Percentiles rank a stretch among this genome's conserved stretches.
phyloP scores from a whole-genome alignment of 768 basidiomycete genomes.

The Sutorius australiensis region DNA sequence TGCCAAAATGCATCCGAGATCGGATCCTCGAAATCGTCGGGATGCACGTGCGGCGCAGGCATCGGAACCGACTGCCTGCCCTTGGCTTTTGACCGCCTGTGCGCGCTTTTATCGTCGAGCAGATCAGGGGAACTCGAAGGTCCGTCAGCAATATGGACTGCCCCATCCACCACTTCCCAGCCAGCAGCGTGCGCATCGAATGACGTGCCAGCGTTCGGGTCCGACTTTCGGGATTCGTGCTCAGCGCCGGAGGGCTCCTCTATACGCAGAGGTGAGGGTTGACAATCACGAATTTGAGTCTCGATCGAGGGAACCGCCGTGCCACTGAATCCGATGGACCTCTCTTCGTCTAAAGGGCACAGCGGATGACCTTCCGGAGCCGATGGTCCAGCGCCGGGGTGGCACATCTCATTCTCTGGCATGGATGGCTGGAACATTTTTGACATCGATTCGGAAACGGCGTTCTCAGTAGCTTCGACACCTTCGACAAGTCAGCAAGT shows the following conservation, averaged over 20 bases:
- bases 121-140: constrained; percentile 47
- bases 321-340: constrained; percentile 55
- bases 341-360: constrained; percentile 47
- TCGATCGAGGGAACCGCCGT: constrained; percentile 66
- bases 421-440: constrained; percentile 37
- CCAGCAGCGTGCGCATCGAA: constrained; percentile 38
- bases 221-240: constrained; percentile 14
- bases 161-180: constrained; percentile 41
- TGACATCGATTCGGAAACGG: constrained; percentile 31
- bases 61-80: constrained; percentile 59
- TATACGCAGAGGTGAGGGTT: constrained; percentile 35
- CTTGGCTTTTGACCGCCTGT: constrained; percentile 48
- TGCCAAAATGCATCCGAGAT: constrained; percentile 87
- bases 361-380: constrained; percentile 51
- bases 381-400: constrained; percentile 28
- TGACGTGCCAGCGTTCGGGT: neutral
- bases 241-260: constrained; percentile 28
- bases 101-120: constrained; percentile 46
- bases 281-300: constrained; percentile 55
- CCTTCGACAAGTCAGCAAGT: constrained; percentile 33
- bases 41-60: constrained; percentile 67
- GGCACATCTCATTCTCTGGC: neutral
- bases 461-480: constrained; percentile 38
- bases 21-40: constrained; percentile 84
- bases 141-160: constrained; percentile 41